Percentiles rank a stretch among this genome's conserved stretches.
Evolutionary conservation across 208 protist genomes (phyloP).

Genomic region (Crithidia mellificae): DNA sequence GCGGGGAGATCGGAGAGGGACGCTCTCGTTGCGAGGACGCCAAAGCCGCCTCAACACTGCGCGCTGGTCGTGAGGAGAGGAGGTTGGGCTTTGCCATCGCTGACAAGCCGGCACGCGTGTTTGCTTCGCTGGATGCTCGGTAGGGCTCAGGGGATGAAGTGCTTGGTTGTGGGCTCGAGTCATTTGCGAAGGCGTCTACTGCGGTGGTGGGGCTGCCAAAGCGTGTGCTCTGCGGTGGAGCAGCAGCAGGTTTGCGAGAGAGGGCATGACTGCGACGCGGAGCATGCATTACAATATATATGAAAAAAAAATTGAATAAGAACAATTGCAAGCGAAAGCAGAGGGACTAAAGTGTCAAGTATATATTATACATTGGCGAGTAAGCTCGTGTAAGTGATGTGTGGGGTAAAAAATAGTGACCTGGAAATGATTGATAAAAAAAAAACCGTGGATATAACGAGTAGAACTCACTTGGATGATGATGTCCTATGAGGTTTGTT

Average conservation of each 20-base stretch:
- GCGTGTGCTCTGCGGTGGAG: neutral
- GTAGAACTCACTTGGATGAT: too few species aligned
- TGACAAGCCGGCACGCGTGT: neutral
- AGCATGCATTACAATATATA: constrained; percentile 16
- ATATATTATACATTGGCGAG: too few species aligned
- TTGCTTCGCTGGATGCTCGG: neutral
- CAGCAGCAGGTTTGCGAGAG: neutral
- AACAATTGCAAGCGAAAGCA: too few species aligned
- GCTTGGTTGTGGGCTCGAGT: neutral
- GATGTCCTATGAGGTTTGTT: too few species aligned
- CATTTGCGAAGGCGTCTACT: too few species aligned
- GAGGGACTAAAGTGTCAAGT: neutral
- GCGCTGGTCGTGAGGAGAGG: neutral
- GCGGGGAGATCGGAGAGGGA: neutral
- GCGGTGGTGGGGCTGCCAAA: neutral
- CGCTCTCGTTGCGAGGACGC: neutral
- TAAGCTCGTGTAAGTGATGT: too few species aligned
- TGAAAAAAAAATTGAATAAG: neutral
- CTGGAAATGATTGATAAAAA: too few species aligned
- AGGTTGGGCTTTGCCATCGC: neutral
- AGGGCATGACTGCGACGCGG: constrained; percentile 18
- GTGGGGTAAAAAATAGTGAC: too few species aligned
- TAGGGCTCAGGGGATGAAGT: neutral
- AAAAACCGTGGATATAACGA: too few species aligned
- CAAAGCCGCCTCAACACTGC: neutral